Percentiles rank a stretch among this genome's conserved stretches.
Evolutionary conservation across 140 eudicot genomes (phyloP).

Genomic region (Bidens hawaiensis): DNA sequence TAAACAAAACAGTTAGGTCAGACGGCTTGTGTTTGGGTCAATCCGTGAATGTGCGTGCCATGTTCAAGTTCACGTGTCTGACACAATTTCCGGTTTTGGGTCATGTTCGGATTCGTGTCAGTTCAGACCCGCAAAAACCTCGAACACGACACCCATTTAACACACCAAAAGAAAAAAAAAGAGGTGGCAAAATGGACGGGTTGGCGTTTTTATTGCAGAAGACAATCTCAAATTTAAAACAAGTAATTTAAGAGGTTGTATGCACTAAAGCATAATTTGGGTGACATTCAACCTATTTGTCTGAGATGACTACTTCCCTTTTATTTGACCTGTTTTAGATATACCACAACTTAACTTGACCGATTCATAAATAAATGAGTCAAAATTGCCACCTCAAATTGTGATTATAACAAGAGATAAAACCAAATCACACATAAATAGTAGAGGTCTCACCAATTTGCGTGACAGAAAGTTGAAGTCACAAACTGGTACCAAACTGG

Average conservation of each 20-base stretch:
- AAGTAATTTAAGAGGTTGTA: background rate
- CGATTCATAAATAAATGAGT: background rate
- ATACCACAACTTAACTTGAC: background rate
- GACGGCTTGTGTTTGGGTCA: no score
- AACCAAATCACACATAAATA: background rate
- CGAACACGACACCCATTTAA: no score
- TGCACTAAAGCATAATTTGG: background rate
- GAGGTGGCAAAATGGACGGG: background rate
- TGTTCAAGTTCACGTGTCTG: no score
- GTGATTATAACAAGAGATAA: constrained; percentile 2
- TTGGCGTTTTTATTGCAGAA: background rate
- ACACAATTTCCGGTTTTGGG: no score
- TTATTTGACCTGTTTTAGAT: background rate
- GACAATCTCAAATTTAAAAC: background rate
- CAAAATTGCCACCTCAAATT: background rate
- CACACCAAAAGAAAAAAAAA: no score
- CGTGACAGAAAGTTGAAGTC: constrained; percentile 93
- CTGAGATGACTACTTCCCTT: background rate
- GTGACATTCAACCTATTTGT: background rate
- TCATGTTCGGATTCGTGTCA: no score
- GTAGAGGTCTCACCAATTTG: constrained; percentile 64
- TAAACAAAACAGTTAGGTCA: no score
- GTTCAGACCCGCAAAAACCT: no score
- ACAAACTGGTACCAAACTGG: constrained; percentile 97
- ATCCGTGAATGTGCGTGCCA: no score